These are phyloP conservation scores for Populus hybrid DNA, from an alignment of 441 rosid species.

Conservation along the genomic window DNA sequence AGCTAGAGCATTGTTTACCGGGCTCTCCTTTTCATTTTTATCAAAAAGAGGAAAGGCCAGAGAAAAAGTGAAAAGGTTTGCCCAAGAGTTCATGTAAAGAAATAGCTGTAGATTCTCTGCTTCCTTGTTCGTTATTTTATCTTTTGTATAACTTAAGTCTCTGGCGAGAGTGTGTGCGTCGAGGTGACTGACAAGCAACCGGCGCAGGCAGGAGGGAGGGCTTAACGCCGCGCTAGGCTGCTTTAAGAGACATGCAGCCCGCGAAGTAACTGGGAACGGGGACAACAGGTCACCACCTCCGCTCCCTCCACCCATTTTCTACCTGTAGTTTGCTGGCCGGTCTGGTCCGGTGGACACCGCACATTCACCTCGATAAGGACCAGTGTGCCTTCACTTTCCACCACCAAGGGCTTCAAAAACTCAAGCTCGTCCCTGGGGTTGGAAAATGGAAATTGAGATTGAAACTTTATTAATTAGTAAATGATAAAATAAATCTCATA, in stretches of 20 bases:
- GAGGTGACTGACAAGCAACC: constrained; percentile 44
- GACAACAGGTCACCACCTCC: constrained; percentile 26
- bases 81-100: no score
- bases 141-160: no score
- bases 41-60: constrained; percentile 23
- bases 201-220: constrained; percentile 42
- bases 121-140: background rate
- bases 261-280: constrained; percentile 45
- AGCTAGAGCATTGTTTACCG: constrained; percentile 20
- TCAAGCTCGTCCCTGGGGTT: no score
- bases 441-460: no score
- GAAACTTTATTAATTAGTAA: no score
- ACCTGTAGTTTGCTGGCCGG: constrained; percentile 10
- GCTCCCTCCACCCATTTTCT: no score
- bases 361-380: constrained; percentile 47
- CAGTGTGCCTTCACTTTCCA: background rate
- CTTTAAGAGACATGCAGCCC: constrained; percentile 27
- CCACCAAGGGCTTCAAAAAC: no score
- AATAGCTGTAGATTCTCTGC: background rate
- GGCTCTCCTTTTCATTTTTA: constrained; percentile 25
- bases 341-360: constrained; percentile 40
- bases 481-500: no score
- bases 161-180: constrained; percentile 1
- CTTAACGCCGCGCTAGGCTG: constrained; percentile 33
- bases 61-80: constrained; percentile 4